Evolutionary conservation across 1,284 basidiomycete species (phyloP).

Genomic region (Flammula alnicola): DNA sequence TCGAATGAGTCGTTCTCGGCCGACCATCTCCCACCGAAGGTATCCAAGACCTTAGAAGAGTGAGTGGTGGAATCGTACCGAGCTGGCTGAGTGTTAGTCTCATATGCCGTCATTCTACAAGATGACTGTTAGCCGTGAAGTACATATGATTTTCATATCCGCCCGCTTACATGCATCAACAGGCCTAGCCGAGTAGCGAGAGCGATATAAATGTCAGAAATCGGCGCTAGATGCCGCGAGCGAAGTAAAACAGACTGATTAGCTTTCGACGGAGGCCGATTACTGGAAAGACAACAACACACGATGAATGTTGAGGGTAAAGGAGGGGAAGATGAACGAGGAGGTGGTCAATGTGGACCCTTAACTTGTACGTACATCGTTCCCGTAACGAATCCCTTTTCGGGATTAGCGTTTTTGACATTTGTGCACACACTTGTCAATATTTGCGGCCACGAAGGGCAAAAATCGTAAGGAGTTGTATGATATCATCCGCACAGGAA

Average conservation of each 20-base stretch:
- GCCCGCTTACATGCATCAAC: neutral
- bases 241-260: neutral
- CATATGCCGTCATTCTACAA: conserved; percentile 3
- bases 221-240: neutral
- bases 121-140: neutral
- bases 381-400: neutral
- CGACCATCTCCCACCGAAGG: neutral
- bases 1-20: neutral
- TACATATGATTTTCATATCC: neutral
- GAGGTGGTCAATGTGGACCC: neutral
- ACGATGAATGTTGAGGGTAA: neutral
- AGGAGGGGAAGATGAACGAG: conserved; percentile 2
- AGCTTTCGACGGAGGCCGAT: neutral
- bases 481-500: neutral
- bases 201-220: neutral
- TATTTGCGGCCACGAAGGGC: conserved; percentile 4
- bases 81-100: neutral
- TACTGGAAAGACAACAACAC: neutral
- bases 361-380: neutral
- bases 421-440: conserved; percentile 14
- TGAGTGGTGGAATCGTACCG: neutral
- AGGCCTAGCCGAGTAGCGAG: neutral
- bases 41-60: neutral
- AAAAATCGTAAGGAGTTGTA: neutral
- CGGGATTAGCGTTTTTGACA: conserved; percentile 1